phyloP scores from a whole-genome alignment of 257 asterid species.

The Plantago major region DNA sequence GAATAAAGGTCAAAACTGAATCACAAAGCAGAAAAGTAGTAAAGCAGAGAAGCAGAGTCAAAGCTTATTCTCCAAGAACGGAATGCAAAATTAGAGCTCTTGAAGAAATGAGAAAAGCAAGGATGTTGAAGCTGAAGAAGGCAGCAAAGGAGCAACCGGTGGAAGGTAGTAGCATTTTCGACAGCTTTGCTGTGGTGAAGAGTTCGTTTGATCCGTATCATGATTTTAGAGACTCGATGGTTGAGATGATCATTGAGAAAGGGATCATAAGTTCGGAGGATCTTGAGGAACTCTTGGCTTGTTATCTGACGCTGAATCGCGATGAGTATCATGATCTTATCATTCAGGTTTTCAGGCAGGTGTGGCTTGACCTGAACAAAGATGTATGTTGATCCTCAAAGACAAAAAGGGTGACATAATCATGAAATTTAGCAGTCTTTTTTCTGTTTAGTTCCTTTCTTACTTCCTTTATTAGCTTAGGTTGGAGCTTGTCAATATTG shows the following conservation, averaged over 20 bases:
- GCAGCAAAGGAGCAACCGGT: conserved; percentile 20
- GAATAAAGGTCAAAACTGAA: conserved; percentile 10
- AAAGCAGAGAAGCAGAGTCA: conserved; percentile 29
- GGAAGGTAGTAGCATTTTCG: conserved; percentile 31
- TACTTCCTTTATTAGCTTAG: background rate
- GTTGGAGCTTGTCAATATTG: background rate
- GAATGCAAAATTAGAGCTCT: conserved; percentile 65
- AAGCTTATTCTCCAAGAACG: conserved; percentile 45
- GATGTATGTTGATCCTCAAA: conserved; percentile 18
- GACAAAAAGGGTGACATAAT: conserved; percentile 17
- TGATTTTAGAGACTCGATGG: conserved; percentile 85
- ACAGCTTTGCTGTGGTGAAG: conserved; percentile 65
- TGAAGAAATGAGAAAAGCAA: conserved; percentile 58
- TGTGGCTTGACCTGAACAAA: conserved; percentile 61
- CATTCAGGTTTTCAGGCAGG: conserved; percentile 64
- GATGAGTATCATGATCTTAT: conserved; percentile 67
- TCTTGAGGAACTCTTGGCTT: conserved; percentile 75
- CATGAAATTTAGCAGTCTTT: background rate
- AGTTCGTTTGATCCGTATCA: conserved; percentile 51
- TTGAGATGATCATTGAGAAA: conserved; percentile 73
- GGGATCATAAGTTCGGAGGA: conserved; percentile 49
- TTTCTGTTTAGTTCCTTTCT: background rate
- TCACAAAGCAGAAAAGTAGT: conserved; percentile 24
- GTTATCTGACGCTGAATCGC: conserved; percentile 63
- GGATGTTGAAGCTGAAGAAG: conserved; percentile 32